Conservation (phyloP, 2,329 filamentous ascomycete genomes). For the Botryotinia calthae region DNA sequence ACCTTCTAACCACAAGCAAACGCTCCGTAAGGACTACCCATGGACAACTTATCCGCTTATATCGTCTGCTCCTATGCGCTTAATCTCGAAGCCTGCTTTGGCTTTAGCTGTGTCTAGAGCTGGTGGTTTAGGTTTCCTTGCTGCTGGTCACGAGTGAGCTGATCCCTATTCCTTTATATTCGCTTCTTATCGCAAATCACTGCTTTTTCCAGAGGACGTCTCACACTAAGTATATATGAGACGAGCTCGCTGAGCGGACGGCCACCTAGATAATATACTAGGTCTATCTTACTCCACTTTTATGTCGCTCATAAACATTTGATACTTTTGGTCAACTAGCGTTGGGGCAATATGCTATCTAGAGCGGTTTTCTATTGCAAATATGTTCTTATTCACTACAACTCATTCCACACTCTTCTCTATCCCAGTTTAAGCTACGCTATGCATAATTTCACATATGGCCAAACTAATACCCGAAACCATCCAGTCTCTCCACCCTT, state of each 20-base stretch:
- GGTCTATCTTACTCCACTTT: not conserved
- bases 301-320: not conserved
- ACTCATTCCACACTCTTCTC: constrained; percentile 31
- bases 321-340: not conserved
- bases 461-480: not conserved
- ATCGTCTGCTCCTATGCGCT: constrained; percentile 65
- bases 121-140: constrained; percentile 51
- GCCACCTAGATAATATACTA: not conserved
- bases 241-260: not conserved
- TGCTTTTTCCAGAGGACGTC: not conserved
- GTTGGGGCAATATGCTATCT: not conserved
- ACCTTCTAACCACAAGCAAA: constrained; percentile 12
- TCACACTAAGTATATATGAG: not conserved
- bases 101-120: constrained; percentile 59
- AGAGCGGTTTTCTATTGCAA: not conserved
- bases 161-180: not conserved
- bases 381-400: constrained; percentile 24
- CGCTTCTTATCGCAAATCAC: not conserved
- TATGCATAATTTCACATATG: not conserved
- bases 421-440: not conserved
- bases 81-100: constrained; percentile 55
- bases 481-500: constrained; percentile 8
- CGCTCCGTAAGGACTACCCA: constrained; percentile 21
- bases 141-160: constrained; percentile 39
- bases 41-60: constrained; percentile 44